Evolutionary conservation across 768 basidiomycete genomes (phyloP).

Genomic region (Tricholoma terreum): DNA sequence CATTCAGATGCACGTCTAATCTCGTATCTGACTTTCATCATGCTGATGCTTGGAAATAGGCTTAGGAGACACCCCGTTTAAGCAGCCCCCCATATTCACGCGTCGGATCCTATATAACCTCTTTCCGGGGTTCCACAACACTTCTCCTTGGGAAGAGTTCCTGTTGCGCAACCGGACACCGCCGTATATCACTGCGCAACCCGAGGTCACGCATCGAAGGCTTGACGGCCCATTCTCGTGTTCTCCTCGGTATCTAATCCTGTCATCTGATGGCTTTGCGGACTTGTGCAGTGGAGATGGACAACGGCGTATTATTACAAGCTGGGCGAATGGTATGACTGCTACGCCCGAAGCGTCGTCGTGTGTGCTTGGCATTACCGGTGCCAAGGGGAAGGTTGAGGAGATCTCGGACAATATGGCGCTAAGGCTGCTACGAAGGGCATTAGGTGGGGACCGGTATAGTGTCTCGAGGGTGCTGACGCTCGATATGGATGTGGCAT

Average conservation of each 20-base stretch:
- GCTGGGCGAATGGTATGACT: conserved; percentile 50
- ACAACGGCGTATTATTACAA: conserved; percentile 43
- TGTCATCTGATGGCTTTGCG: conserved; percentile 66
- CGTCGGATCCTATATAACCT: conserved; percentile 65
- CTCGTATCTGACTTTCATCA: conserved; percentile 11
- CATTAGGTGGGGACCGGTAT: conserved; percentile 53
- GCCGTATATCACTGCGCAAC: conserved; percentile 61
- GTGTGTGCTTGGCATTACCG: conserved; percentile 3
- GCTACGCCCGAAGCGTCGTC: conserved; percentile 18
- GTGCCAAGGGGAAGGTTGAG: background rate
- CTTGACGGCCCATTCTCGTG: conserved; percentile 29
- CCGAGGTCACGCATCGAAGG: conserved; percentile 60
- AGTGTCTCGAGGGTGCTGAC: conserved; percentile 58
- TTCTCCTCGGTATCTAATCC: conserved; percentile 51
- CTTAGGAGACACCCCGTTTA: conserved; percentile 69
- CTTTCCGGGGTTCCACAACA: conserved; percentile 58
- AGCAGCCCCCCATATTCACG: conserved; percentile 68
- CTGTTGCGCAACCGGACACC: conserved; percentile 59
- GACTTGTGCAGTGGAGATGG: conserved; percentile 53
- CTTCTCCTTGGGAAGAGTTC: conserved; percentile 64
- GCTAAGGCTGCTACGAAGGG: conserved; percentile 51
- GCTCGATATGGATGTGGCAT: conserved; percentile 59
- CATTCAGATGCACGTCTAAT: conserved; percentile 62
- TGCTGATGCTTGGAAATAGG: conserved; percentile 34
- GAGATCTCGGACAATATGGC: conserved; percentile 46